phyloP scores from a whole-genome alignment of 1,139 yeast genomes.

The Protomyces macrosporus region DNA sequence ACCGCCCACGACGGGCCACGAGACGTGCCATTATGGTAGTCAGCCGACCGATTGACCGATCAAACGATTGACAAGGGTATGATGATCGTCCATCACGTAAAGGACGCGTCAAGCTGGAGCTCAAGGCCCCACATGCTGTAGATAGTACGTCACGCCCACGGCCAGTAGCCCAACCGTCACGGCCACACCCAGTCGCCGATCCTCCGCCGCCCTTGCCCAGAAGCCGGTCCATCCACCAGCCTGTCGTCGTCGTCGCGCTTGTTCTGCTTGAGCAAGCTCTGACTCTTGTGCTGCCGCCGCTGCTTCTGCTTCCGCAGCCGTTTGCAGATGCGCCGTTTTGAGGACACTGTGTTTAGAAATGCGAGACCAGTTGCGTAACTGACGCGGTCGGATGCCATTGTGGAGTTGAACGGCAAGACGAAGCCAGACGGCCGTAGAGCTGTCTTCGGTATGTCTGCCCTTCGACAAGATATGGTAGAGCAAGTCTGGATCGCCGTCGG shows the following conservation, averaged over 20 bases:
- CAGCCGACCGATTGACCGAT: no score
- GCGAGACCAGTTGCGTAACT: slow-evolving; percentile 2
- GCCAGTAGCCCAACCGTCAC: neutral
- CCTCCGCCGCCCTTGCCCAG: neutral
- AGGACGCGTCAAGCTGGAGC: no score
- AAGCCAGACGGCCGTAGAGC: neutral
- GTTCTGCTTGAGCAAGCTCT: neutral
- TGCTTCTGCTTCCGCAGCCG: neutral
- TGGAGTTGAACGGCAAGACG: neutral
- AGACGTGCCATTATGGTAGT: no score
- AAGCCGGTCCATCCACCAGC: neutral
- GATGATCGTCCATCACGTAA: no score
- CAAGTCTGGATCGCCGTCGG: slow-evolving; percentile 7
- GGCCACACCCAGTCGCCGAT: neutral
- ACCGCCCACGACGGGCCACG: no score
- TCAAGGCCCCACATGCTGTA: neutral
- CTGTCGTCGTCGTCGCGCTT: neutral
- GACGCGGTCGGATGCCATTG: slow-evolving; percentile 8
- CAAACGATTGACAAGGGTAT: no score
- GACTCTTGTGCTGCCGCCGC: neutral
- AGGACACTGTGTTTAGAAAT: slow-evolving; percentile 7
- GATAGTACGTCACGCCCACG: neutral
- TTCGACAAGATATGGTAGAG: slow-evolving; percentile 3
- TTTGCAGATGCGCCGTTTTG: neutral
- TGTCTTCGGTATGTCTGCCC: neutral